Conservation (phyloP, 2,329 filamentous ascomycete genomes). For the Fusarium duplospermum region DNA sequence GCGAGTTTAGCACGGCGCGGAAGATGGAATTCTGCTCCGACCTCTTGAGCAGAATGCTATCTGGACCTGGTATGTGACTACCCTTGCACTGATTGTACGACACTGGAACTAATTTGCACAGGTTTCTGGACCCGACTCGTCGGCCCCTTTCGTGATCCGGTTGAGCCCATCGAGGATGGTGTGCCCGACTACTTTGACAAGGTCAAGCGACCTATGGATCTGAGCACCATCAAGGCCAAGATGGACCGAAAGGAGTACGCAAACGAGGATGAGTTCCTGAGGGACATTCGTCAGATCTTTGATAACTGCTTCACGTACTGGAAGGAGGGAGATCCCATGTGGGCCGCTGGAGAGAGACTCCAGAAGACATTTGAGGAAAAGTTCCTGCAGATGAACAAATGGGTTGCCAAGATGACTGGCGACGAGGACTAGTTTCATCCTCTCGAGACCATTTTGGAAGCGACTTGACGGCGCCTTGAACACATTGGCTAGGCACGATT, state of each 20-base stretch:
- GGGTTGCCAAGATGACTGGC: slow-evolving; percentile 65
- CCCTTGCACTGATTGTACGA: neutral
- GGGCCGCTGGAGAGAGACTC: slow-evolving; percentile 65
- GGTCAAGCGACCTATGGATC: slow-evolving; percentile 71
- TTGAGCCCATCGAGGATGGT: slow-evolving; percentile 66
- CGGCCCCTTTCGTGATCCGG: slow-evolving; percentile 70
- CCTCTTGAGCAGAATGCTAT: slow-evolving; percentile 69
- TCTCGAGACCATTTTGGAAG: neutral
- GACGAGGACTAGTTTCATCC: slow-evolving; percentile 48
- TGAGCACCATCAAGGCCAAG: slow-evolving; percentile 69
- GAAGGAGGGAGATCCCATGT: slow-evolving; percentile 66
- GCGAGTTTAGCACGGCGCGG: slow-evolving; percentile 51
- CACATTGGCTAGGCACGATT: neutral
- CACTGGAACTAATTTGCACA: slow-evolving; percentile 41
- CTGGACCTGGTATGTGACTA: slow-evolving; percentile 63
- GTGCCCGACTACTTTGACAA: slow-evolving; percentile 72
- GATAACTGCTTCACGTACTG: slow-evolving; percentile 74
- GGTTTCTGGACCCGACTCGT: slow-evolving; percentile 76
- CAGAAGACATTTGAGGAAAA: slow-evolving; percentile 71
- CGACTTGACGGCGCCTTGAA: neutral
- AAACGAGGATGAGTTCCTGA: slow-evolving; percentile 64
- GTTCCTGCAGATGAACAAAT: slow-evolving; percentile 69
- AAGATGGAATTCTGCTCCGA: slow-evolving; percentile 71
- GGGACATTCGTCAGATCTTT: slow-evolving; percentile 72
- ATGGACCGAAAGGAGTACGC: slow-evolving; percentile 66